phyloP scores from a whole-genome alignment of 306 rosid species.

The Senna tora region DNA sequence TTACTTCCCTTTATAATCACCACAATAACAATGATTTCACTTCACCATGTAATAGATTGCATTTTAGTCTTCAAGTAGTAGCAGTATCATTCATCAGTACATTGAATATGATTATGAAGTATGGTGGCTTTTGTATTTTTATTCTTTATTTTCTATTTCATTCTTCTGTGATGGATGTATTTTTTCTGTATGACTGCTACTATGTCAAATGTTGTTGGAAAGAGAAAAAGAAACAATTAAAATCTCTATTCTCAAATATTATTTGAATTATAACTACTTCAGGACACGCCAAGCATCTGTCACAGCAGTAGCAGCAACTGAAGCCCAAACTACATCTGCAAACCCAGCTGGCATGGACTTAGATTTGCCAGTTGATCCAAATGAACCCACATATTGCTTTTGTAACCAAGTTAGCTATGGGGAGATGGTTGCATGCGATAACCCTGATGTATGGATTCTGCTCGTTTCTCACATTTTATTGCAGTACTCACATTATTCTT shows the following conservation, averaged over 20 bases:
- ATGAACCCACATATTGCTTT: slow-evolving; percentile 60
- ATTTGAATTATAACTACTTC: slow-evolving; percentile 32
- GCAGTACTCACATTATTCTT: slow-evolving; percentile 8
- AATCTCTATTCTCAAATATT: slow-evolving; percentile 25
- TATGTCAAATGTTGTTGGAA: background rate
- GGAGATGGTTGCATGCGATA: slow-evolving; percentile 59
- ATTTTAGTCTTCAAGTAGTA: slow-evolving; percentile 6
- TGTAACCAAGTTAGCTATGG: slow-evolving; percentile 65
- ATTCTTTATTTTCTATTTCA: background rate
- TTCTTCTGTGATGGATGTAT: slow-evolving; percentile 1
- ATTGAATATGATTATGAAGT: slow-evolving; percentile 4
- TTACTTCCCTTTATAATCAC: background rate
- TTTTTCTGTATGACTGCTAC: slow-evolving; percentile 23
- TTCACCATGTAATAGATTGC: slow-evolving; percentile 4
- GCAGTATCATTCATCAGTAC: slow-evolving; percentile 1
- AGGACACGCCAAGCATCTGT: slow-evolving; percentile 51
- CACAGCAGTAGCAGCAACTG: slow-evolving; percentile 40
- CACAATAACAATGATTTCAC: slow-evolving; percentile 3
- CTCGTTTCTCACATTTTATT: background rate
- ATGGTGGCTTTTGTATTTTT: background rate
- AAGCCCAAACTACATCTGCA: slow-evolving; percentile 39
- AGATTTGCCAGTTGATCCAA: slow-evolving; percentile 58
- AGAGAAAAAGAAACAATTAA: slow-evolving; percentile 19
- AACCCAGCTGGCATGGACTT: slow-evolving; percentile 55
- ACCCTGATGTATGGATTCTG: slow-evolving; percentile 47